phyloP scores from a whole-genome alignment of 768 basidiomycete genomes.

The Rhizopogon rudus region DNA sequence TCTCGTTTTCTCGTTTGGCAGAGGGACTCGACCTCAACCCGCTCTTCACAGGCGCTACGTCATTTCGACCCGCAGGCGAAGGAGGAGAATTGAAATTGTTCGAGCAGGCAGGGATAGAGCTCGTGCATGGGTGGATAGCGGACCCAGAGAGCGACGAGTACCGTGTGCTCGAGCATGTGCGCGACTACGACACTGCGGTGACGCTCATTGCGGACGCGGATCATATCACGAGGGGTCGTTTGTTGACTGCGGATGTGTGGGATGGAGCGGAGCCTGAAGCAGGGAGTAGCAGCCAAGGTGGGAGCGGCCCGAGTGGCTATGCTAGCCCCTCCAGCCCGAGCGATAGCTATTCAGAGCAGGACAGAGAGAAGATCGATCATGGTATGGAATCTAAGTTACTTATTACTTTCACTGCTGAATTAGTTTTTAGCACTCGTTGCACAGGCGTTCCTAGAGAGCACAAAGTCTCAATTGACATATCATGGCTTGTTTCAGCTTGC shows the following conservation, averaged over 20 bases:
- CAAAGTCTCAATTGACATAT: constrained; percentile 83
- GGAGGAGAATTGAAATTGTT: constrained; percentile 85
- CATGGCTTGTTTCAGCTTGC: constrained; percentile 82
- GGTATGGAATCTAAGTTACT: constrained; percentile 43
- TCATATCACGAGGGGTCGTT: constrained; percentile 57
- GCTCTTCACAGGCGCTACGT: constrained; percentile 62
- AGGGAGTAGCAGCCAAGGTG: constrained; percentile 3
- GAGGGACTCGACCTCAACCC: constrained; percentile 92
- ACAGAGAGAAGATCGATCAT: constrained; percentile 60
- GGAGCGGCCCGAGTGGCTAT: constrained; percentile 2
- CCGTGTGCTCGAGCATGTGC: constrained; percentile 41
- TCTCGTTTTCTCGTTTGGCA: constrained; percentile 18
- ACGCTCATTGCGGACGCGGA: constrained; percentile 77
- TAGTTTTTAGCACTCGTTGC: constrained; percentile 53
- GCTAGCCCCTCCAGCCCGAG: constrained; percentile 5
- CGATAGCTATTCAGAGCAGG: constrained; percentile 41
- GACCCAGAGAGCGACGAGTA: constrained; percentile 50
- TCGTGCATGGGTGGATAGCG: constrained; percentile 81
- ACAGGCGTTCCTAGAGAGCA: constrained; percentile 61
- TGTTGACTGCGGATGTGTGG: constrained; percentile 42
- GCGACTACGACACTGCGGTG: constrained; percentile 73
- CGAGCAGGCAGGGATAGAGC: constrained; percentile 69
- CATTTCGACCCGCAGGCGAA: constrained; percentile 60
- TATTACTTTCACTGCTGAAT: background rate
- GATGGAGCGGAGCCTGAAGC: constrained; percentile 3